These are phyloP conservation scores for Pichia kluyveri DNA, from an alignment of 805 yeast species.

Conservation along the genomic window DNA sequence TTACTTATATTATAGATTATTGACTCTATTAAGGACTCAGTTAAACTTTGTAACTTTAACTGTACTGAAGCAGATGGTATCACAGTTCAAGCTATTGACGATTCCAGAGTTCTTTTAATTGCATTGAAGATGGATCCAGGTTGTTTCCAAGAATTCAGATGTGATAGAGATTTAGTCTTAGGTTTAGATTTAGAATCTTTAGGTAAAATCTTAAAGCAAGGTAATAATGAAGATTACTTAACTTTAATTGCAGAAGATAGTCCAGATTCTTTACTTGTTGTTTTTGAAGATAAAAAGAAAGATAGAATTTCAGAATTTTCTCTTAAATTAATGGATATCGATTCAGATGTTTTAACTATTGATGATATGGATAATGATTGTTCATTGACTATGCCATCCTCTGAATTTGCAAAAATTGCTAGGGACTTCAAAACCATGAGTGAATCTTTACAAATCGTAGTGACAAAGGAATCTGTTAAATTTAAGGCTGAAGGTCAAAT, in stretches of 20 bases:
- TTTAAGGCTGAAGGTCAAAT: slow-evolving; percentile 87
- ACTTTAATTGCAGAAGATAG: slow-evolving; percentile 73
- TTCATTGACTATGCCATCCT: slow-evolving; percentile 76
- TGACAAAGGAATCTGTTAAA: slow-evolving; percentile 86
- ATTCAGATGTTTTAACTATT: slow-evolving; percentile 85
- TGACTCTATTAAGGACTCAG: slow-evolving; percentile 91
- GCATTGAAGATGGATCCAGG: slow-evolving; percentile 80
- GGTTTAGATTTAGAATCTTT: slow-evolving; percentile 88
- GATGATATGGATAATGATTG: slow-evolving; percentile 92
- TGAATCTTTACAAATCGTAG: slow-evolving; percentile 78
- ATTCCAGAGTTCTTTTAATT: slow-evolving; percentile 88
- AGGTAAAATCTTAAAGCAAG: slow-evolving; percentile 82
- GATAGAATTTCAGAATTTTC: slow-evolving; percentile 90
- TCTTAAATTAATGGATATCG: slow-evolving; percentile 91
- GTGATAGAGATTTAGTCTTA: slow-evolving; percentile 86
- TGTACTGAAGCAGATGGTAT: slow-evolving; percentile 86
- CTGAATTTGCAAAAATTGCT: slow-evolving; percentile 81
- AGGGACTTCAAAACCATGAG: slow-evolving; percentile 81
- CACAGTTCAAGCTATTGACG: slow-evolving; percentile 95
- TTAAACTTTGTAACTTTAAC: slow-evolving; percentile 90
- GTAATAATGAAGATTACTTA: slow-evolving; percentile 80
- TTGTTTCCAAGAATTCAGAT: slow-evolving; percentile 86
- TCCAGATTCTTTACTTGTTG: slow-evolving; percentile 69
- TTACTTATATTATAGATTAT: slow-evolving; percentile 39
- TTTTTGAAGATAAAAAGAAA: slow-evolving; percentile 85